phyloP scores from a whole-genome alignment of 805 yeast genomes.

The Sugiyamaella smithiae region DNA sequence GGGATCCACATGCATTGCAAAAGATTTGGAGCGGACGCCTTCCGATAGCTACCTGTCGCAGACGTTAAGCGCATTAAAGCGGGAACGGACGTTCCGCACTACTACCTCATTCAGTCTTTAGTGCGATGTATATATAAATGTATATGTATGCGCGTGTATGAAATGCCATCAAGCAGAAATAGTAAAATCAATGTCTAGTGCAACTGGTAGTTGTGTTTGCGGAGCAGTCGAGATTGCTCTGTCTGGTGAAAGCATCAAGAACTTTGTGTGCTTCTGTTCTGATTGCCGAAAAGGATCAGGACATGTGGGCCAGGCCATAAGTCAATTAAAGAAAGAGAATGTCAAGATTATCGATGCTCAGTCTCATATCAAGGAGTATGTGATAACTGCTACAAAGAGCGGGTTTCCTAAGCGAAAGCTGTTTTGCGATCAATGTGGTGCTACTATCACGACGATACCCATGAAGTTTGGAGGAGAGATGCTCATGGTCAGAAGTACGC shows the following conservation, averaged over 20 bases:
- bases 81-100: no score
- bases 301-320: slow-evolving; percentile 16
- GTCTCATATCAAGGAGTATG: slow-evolving; percentile 7
- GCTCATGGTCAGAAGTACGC: slow-evolving; percentile 12
- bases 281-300: slow-evolving; percentile 21
- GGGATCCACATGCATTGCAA: no score
- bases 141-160: no score
- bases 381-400: slow-evolving; percentile 13
- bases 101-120: no score
- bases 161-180: no score
- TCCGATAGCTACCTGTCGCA: no score
- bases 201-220: slow-evolving; percentile 16
- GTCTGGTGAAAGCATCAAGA: slow-evolving; percentile 1
- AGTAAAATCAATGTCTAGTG: not conserved
- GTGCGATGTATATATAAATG: no score
- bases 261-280: slow-evolving; percentile 15
- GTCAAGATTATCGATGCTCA: slow-evolving; percentile 9
- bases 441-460: slow-evolving; percentile 17
- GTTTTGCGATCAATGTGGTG: slow-evolving; percentile 17
- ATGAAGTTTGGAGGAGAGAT: slow-evolving; percentile 16
- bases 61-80: no score
- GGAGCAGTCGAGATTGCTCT: slow-evolving; percentile 8
- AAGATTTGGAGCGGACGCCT: no score
- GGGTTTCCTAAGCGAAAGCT: slow-evolving; percentile 16
- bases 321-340: slow-evolving; percentile 4